Conservation (phyloP, 2,329 filamentous ascomycete genomes). For the Diplodia corticola region DNA sequence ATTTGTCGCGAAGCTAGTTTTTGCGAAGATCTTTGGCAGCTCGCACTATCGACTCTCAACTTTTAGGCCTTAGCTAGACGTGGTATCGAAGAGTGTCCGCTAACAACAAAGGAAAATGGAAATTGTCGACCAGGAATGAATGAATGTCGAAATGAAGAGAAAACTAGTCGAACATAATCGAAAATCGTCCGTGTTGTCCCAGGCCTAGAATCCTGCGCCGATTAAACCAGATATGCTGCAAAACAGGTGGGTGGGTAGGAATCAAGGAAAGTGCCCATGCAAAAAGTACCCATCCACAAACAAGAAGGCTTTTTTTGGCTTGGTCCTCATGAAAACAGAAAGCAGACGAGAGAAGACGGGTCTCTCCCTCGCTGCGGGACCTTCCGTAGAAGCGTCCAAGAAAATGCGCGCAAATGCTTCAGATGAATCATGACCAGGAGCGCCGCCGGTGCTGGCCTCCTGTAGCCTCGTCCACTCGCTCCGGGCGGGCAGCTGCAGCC, state of each 20-base stretch:
- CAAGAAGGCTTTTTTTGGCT: background rate
- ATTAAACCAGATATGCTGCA: constrained; percentile 20
- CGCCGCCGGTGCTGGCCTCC: constrained; percentile 2
- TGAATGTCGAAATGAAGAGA: background rate
- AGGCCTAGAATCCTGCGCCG: background rate
- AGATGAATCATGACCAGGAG: constrained; percentile 13
- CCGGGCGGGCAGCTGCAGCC: constrained; percentile 18
- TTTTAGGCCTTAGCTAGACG: background rate
- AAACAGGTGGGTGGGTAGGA: background rate
- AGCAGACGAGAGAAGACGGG: background rate
- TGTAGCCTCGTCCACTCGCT: constrained; percentile 18
- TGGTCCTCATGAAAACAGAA: background rate
- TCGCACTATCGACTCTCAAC: background rate
- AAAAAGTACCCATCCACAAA: background rate
- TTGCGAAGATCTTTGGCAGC: background rate
- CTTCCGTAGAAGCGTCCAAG: background rate
- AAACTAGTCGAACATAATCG: background rate
- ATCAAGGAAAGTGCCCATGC: constrained; percentile 1
- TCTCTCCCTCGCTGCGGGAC: background rate
- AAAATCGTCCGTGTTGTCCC: background rate
- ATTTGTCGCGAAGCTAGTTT: background rate
- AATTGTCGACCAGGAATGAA: background rate
- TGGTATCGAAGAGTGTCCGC: background rate
- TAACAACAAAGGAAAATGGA: background rate
- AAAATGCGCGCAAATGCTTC: constrained; percentile 12